Conservation (phyloP, 257 asterid species). For the Striga asiatica region DNA sequence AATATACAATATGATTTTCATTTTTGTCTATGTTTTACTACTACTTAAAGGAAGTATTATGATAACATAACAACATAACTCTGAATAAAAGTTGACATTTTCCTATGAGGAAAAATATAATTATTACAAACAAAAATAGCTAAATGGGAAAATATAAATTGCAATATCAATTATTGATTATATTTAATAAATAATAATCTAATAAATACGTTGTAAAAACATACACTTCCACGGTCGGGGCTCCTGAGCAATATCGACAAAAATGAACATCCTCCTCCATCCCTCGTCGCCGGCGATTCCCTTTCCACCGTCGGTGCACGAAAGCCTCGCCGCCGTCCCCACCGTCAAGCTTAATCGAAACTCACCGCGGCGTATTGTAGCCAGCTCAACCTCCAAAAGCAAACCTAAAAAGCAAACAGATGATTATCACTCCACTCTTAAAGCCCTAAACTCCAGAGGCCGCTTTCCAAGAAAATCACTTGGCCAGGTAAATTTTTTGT, state of each 20-base stretch:
- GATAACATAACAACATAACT: no score
- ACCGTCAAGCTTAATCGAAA: neutral
- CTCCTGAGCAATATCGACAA: neutral
- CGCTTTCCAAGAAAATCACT: constrained; percentile 89
- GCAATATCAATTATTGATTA: no score
- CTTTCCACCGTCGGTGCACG: constrained; percentile 24
- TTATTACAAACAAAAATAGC: no score
- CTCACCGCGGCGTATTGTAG: constrained; percentile 11
- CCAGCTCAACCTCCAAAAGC: constrained; percentile 25
- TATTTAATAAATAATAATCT: no score
- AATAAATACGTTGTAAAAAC: no score
- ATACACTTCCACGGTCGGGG: neutral
- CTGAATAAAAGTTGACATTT: no score
- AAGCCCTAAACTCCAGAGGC: constrained; percentile 90
- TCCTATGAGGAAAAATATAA: no score
- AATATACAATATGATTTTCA: no score
- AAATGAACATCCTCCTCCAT: constrained; percentile 29
- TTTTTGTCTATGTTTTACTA: no score
- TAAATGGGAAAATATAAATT: no score
- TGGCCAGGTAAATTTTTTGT: constrained; percentile 52
- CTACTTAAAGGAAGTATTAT: no score
- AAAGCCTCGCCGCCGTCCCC: constrained; percentile 16
- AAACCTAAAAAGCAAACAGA: constrained; percentile 45
- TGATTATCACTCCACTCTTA: constrained; percentile 76
- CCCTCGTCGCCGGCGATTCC: constrained; percentile 21